Conservation (phyloP, 2,329 filamentous ascomycete species). For the Monosporascus sp. region DNA sequence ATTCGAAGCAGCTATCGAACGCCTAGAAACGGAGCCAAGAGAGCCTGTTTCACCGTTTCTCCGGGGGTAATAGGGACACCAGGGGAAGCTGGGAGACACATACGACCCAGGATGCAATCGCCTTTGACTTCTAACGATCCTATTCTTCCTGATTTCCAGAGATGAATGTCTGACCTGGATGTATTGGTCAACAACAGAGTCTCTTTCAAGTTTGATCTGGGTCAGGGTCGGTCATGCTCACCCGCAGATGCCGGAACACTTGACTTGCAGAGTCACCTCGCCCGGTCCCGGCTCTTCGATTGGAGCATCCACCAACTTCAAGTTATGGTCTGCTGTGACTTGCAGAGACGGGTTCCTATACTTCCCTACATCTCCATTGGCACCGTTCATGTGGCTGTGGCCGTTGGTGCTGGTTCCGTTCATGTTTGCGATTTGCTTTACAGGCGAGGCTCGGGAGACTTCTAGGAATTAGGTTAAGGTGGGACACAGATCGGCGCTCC, state of each 20-base stretch:
- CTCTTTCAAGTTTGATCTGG: background rate
- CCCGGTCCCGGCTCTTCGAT: slow-evolving; percentile 47
- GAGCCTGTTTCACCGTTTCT: background rate
- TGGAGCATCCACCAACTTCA: slow-evolving; percentile 53
- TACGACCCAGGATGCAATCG: slow-evolving; percentile 56
- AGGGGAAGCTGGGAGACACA: background rate
- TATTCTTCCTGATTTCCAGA: slow-evolving; percentile 61
- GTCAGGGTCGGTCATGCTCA: slow-evolving; percentile 22
- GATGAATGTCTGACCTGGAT: slow-evolving; percentile 58
- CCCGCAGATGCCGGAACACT: slow-evolving; percentile 60
- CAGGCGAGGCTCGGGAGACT: background rate
- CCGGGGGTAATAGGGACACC: background rate
- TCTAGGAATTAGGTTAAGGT: background rate
- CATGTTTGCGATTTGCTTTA: too few relatives aligned
- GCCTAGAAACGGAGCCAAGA: background rate
- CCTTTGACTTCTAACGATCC: slow-evolving; percentile 56
- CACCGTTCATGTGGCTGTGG: background rate
- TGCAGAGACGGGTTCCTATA: slow-evolving; percentile 48
- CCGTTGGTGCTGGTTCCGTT: slow-evolving; percentile 6
- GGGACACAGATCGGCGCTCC: too few relatives aligned
- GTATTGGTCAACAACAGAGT: background rate
- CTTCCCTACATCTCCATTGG: slow-evolving; percentile 5
- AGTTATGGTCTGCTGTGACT: slow-evolving; percentile 53
- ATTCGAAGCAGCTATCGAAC: background rate
- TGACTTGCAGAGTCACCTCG: slow-evolving; percentile 56